These are phyloP conservation scores for Emergomyces orientalis DNA, from an alignment of 2,329 filamentous ascomycete species.

Conservation along the genomic window DNA sequence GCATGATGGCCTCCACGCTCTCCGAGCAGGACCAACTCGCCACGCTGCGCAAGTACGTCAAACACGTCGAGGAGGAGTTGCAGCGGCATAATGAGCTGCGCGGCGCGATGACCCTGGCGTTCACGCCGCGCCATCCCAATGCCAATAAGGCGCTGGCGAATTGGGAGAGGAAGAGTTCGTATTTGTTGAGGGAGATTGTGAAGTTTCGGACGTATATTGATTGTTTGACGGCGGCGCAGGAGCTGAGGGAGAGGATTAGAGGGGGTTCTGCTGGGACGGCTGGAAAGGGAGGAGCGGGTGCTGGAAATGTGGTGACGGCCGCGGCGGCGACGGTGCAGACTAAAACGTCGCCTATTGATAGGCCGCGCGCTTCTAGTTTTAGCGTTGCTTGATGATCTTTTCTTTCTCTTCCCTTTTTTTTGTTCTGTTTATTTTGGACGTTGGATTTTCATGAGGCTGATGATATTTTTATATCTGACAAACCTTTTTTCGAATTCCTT, in stretches of 20 bases:
- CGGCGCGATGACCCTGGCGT: constrained; percentile 78
- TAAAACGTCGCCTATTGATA: neutral
- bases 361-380: neutral
- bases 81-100: constrained; percentile 81
- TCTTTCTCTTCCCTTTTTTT: neutral
- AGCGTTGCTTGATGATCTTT: neutral
- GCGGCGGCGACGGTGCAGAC: neutral
- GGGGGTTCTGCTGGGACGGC: constrained; percentile 11
- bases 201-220: constrained; percentile 97
- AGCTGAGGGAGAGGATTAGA: constrained; percentile 62
- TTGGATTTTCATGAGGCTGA: neutral
- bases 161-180: constrained; percentile 93
- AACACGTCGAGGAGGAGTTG: constrained; percentile 75
- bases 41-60: constrained; percentile 67
- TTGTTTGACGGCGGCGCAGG: constrained; percentile 61
- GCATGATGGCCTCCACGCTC: constrained; percentile 72
- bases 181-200: constrained; percentile 85
- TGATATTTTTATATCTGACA: neutral
- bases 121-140: constrained; percentile 75
- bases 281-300: neutral
- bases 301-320: neutral
- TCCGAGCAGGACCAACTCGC: constrained; percentile 72
- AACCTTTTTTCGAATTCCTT: neutral
- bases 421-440: neutral
- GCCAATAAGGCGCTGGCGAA: constrained; percentile 79